Base-by-base conservation (phyloP, 2,329 filamentous ascomycete genomes). In the Leptographium galeiforme region DNA sequence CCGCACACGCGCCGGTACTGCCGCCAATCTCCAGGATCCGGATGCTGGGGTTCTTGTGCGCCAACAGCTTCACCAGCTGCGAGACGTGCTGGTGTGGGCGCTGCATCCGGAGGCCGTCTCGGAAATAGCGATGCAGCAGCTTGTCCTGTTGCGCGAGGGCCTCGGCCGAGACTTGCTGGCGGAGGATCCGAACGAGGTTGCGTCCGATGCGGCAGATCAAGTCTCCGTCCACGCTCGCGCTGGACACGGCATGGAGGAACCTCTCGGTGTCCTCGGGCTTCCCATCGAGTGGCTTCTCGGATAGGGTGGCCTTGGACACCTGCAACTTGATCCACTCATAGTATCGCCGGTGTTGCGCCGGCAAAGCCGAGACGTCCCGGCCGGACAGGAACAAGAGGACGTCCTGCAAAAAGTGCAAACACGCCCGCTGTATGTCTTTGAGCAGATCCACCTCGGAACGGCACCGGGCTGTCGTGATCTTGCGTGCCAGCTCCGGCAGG, bases 11-110 rank as follows among this genome's bases (percentile, higher is more conserved):
- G 25, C 64, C 62, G 2, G 61, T 66, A 18, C 63, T 64, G 19
- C 60, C 63, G 13, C 72, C 71, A 8, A 72, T 62, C 54, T 66
- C 64, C 6, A 76, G 56, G 40, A 74, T 63, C 32, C 56, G 58
- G 2, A 60, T 55, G 8, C 57, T 56, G 0, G 63, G 63, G 33
- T 63, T 53, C 57, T 64, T 63, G 50, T 60, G 57, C 0, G 57
- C 53, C 33, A 58, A 36, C 18, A 54, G 46, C 18, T 55, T 50
- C 4, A 54, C 48, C 34, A 53, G 55, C 1, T 54, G 52, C 1
- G 54, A 52, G 1, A 56, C 51, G 48, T 58, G 54, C 34, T 45
- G 33, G 51, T 58, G 56, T 48, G 54, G 50, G 19, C 55, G 55
- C 32, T 32, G 40, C 51, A 57, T 53, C 39, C 56, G 51, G 36